Evolutionary conservation across 768 basidiomycete species (phyloP), one percentile per base, ranked within the genome.

Genomic region (Pleurotus tuoliensis): DNA sequence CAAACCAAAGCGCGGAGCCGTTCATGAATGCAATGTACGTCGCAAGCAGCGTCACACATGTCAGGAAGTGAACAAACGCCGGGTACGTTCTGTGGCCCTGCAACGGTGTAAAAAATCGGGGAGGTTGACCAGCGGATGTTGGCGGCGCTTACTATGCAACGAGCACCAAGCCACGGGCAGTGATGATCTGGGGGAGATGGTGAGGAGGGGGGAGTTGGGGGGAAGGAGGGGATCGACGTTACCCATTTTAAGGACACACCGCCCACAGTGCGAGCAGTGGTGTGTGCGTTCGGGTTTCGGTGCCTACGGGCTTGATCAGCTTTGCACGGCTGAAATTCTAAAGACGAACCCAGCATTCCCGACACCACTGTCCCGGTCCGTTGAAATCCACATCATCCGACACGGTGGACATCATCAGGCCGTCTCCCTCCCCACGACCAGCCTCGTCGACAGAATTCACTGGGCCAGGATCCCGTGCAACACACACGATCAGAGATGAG

Each of bases 201-300:
- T 59, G 27, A 61, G 27, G 45, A 27, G 50, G 20, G 41, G 22
- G 47, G 45, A 54, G 51, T 46, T 63, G 43, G 67, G 60, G 15
- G 34, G 22, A 13, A 30, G 18, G 43, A 34, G 15, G 11, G 49
- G 38, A 37, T n/a, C 27, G 51, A 24, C 16, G 70, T 85, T 51
- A 90, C 90, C 91, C 88, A 92, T 87, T 72, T 92, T 93, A 39
- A 93, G 71, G 9, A 92, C 86, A 65, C 92, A 93, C 38, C 89
- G 79, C 38, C 83, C 82, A 66, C 91, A 94, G 30, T 79, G 66
- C 12, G 76, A 79, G 64, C 90, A 94, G 64, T 94, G 91, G 64
- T 93, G 91, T 1, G 89, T 71, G 47, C 92, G 77, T 62, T 92
- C 90, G 4, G 90, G 88, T 70, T 88, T 91, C 0, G 88, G 85